A percentile compares a stretch with the other conserved stretches of the same genome.
Evolutionary conservation across 2,329 filamentous ascomycete genomes (phyloP).

Genomic region (Aureobasidium sp.): DNA sequence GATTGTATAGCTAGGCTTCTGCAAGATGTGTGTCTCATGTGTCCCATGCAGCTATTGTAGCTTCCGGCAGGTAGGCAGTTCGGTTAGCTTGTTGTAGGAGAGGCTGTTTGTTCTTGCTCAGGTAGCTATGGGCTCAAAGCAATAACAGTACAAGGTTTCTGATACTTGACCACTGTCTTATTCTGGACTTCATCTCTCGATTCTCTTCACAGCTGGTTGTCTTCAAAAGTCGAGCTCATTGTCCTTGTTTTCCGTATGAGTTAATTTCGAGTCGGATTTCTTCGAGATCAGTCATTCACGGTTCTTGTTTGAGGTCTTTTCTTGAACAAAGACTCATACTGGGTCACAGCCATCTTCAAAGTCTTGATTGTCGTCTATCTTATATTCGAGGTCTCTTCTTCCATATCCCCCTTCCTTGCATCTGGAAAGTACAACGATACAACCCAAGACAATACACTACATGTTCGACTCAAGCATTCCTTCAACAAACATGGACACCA

Average conservation of each 20-base stretch:
- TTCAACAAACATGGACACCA: too few relatives aligned
- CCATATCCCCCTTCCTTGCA: neutral
- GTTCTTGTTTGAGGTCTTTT: neutral
- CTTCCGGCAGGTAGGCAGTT: neutral
- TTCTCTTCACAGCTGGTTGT: neutral
- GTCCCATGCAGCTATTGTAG: slow-evolving; percentile 2
- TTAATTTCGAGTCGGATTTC: neutral
- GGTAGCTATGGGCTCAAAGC: neutral
- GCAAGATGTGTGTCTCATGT: neutral
- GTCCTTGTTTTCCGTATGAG: neutral
- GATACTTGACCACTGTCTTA: neutral
- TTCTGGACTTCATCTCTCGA: slow-evolving; percentile 1
- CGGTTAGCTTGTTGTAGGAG: neutral
- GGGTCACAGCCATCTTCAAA: neutral
- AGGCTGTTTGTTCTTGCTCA: slow-evolving; percentile 9
- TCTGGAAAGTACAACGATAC: neutral
- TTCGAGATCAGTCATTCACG: neutral
- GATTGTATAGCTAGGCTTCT: slow-evolving; percentile 2
- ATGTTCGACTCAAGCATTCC: too few relatives aligned
- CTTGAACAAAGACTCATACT: neutral
- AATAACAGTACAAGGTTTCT: neutral
- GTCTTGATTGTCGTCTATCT: neutral
- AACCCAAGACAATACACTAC: neutral
- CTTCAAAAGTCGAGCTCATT: neutral
- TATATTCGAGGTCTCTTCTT: neutral